phyloP scores from a whole-genome alignment of 106 monocot genomes.

The Acanthochlamys bracteata region DNA sequence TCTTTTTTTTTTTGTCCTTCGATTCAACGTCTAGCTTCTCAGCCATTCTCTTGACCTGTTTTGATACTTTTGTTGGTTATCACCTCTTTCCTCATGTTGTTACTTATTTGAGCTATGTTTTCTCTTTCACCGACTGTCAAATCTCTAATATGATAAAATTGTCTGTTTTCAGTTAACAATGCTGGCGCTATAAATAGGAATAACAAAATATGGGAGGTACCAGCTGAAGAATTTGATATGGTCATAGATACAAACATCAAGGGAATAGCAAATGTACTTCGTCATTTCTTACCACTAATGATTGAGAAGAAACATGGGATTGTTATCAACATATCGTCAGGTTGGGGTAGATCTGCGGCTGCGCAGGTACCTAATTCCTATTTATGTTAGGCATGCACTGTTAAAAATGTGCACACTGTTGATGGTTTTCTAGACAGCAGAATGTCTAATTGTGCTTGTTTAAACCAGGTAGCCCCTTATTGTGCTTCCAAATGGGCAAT shows the following conservation, averaged over 20 bases:
- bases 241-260: conserved; percentile 92
- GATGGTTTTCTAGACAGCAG: no score
- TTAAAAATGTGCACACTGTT: no score
- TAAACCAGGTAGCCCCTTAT: conserved; percentile 74
- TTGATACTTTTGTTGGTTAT: no score
- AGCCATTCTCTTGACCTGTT: no score
- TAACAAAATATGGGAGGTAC: conserved; percentile 82
- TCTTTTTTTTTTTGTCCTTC: no score
- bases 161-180: conserved; percentile 66
- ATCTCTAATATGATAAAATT: no score
- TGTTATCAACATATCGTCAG: conserved; percentile 81
- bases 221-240: conserved; percentile 90
- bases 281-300: conserved; percentile 84
- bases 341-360: conserved; percentile 90
- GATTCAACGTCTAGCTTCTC: no score
- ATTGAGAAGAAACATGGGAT: conserved; percentile 80
- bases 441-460: no score
- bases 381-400: no score
- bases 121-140: neutral
- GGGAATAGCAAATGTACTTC: conserved; percentile 72
- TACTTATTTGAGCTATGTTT: neutral
- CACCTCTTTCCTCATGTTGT: no score
- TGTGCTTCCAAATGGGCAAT: conserved; percentile 97
- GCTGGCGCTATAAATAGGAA: conserved; percentile 94
- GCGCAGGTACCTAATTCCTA: conserved; percentile 70